These are phyloP conservation scores for Aphanomyces stellatus DNA, from an alignment of 352 stramenopile species.

Conservation along the genomic window DNA sequence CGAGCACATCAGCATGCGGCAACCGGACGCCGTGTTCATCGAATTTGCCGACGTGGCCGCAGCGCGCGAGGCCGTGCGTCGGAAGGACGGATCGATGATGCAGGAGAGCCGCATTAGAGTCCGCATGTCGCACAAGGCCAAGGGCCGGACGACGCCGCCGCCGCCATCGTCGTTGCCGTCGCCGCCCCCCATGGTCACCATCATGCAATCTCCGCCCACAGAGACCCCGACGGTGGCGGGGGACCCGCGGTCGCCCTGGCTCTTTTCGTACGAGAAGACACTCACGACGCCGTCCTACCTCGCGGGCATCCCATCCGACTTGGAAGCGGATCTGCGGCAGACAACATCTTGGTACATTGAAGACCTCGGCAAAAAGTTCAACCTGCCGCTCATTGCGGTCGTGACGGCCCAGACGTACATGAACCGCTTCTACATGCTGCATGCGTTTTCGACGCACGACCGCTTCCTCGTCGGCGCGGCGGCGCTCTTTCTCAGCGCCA, in stretches of 20 bases:
- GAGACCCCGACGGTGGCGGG: background rate
- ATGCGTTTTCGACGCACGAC: constrained; percentile 69
- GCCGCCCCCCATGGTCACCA: background rate
- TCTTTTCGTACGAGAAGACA: background rate
- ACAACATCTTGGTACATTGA: constrained; percentile 61
- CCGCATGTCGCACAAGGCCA: background rate
- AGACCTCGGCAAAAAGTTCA: constrained; percentile 48
- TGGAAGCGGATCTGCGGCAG: constrained; percentile 36
- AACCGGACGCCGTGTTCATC: too few relatives aligned
- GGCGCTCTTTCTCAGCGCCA: constrained; percentile 63
- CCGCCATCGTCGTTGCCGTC: background rate
- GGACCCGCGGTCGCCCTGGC: background rate
- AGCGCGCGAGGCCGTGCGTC: background rate
- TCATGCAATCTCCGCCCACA: background rate
- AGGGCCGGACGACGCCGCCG: background rate
- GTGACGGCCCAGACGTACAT: constrained; percentile 57
- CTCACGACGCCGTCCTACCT: background rate
- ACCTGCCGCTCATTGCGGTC: constrained; percentile 46
- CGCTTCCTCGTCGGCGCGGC: constrained; percentile 69
- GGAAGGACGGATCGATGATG: background rate
- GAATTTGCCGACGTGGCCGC: background rate
- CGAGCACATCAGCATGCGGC: too few relatives aligned
- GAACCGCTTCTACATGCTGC: constrained; percentile 70
- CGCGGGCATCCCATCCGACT: background rate
- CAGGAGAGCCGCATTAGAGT: background rate